Evolutionary conservation across 345 rosid species (phyloP).

Genomic region (Eucalyptus victrix): DNA sequence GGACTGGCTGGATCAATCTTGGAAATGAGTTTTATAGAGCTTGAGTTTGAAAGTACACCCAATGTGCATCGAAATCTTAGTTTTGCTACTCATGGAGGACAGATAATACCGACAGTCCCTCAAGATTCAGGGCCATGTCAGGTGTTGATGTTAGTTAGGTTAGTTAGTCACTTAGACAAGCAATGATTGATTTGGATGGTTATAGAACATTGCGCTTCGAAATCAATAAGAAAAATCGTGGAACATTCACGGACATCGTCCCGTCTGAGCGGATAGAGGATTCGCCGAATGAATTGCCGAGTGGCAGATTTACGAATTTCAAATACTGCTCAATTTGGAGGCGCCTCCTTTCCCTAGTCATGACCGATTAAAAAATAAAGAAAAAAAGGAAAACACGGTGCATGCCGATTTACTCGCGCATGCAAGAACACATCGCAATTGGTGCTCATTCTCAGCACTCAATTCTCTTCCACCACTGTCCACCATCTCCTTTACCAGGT

Average conservation of each 20-base stretch:
- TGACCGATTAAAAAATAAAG: background rate
- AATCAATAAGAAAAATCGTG: background rate
- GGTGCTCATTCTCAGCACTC: background rate
- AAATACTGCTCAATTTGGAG: background rate
- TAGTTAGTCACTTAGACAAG: background rate
- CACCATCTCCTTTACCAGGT: no score
- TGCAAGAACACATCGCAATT: background rate
- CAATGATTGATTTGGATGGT: background rate
- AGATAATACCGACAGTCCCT: rapidly evolving
- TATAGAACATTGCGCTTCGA: background rate
- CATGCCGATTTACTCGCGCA: background rate
- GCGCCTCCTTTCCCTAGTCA: background rate
- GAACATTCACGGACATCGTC: no score
- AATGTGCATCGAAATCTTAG: background rate
- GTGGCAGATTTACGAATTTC: background rate
- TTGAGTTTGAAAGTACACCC: background rate
- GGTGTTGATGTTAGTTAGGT: background rate
- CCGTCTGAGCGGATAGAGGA: rapidly evolving
- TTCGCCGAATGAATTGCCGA: no score
- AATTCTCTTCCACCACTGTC: no score
- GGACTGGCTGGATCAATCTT: background rate
- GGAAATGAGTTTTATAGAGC: background rate
- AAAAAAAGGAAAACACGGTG: background rate
- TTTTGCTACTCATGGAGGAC: background rate
- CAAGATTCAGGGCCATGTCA: background rate